phyloP scores from a whole-genome alignment of 768 basidiomycete genomes.

The Trametes meyenii region DNA sequence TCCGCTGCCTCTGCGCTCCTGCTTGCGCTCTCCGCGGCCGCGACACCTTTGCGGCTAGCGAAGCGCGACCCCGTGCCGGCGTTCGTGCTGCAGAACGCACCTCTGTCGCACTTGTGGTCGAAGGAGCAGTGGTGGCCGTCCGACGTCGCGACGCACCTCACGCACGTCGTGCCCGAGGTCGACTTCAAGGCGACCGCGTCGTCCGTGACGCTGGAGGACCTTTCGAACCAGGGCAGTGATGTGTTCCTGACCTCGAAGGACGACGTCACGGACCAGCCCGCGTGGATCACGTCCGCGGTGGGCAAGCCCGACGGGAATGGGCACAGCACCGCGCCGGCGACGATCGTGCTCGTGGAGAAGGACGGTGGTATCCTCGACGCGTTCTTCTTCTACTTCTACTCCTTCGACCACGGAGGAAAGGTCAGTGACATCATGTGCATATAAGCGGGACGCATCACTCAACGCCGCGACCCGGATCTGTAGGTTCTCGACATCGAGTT shows the following conservation, averaged over 20 bases:
- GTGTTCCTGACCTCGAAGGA: constrained; percentile 30
- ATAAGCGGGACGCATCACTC: background rate
- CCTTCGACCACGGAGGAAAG: constrained; percentile 30
- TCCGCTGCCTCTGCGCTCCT: background rate
- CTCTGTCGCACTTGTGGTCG: constrained; percentile 31
- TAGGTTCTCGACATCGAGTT: constrained; percentile 31
- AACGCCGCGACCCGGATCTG: background rate
- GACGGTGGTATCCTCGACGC: constrained; percentile 33
- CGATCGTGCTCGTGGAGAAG: constrained; percentile 36
- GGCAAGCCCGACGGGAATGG: constrained; percentile 32
- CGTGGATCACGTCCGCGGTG: constrained; percentile 23
- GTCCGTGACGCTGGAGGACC: constrained; percentile 26
- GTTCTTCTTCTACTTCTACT: constrained; percentile 40
- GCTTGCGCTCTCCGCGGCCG: constrained; percentile 6
- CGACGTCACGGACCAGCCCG: constrained; percentile 22
- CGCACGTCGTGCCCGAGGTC: constrained; percentile 28
- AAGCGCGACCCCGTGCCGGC: constrained; percentile 27
- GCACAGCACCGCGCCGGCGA: constrained; percentile 30
- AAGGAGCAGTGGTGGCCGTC: constrained; percentile 31
- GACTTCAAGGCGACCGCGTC: constrained; percentile 19
- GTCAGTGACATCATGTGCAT: background rate
- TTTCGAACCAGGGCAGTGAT: constrained; percentile 17
- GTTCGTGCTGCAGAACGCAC: constrained; percentile 32
- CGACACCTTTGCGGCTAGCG: constrained; percentile 6
- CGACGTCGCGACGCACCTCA: constrained; percentile 29